Base-by-base conservation (phyloP, 805 yeast genomes). In the Maudiozyma pseudohumilis region DNA sequence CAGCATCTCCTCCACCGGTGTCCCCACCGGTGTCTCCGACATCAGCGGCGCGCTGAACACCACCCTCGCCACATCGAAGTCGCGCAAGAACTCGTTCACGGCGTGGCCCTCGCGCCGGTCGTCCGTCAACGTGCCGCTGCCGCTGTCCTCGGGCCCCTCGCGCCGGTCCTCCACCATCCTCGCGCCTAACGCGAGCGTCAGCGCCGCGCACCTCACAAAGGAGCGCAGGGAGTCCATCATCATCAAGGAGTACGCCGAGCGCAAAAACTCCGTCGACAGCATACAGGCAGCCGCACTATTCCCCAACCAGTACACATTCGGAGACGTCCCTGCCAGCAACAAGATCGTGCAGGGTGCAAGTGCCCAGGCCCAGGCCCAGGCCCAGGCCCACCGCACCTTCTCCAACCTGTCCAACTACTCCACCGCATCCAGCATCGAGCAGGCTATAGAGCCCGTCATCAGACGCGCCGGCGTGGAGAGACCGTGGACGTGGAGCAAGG, bases 41-140 rank as follows among this genome's bases (percentile, higher is more conserved):
- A 37, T 34, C 18, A 22, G 29, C 12, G 29, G 40, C 8, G 53
- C 52, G 3, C 39, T 52, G 36, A 47, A 48, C 31, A 43, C 55
- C 6, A 49, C 56, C 10, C 40, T 52, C 28, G 45, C 45, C 15
- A 45, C 45, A 9, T 39, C 59, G 6, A 58, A 55, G 31, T 48
- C 59, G 4, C 51, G 61, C 35, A 59, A 56, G 31, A 56, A 56
- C 34, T 57, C 63, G 4, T 53, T 55, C 36, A 48, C 56, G 1
- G 48, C 49, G 13, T 44, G 56, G 27, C 40, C 41, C 13, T 41
- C 59, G 15, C 49, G 61, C 40, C 49, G 61, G 31, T 55, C 59
- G 3, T 59, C 63, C 3, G 50, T 55, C 24, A 53, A 49, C 26
- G 39, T 49, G 16, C 40, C 54, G 1, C 10, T 31, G 15, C 40